These are phyloP conservation scores for Cicer pinnatifidum DNA, from an alignment of 306 rosid species.

Conservation along the genomic window DNA sequence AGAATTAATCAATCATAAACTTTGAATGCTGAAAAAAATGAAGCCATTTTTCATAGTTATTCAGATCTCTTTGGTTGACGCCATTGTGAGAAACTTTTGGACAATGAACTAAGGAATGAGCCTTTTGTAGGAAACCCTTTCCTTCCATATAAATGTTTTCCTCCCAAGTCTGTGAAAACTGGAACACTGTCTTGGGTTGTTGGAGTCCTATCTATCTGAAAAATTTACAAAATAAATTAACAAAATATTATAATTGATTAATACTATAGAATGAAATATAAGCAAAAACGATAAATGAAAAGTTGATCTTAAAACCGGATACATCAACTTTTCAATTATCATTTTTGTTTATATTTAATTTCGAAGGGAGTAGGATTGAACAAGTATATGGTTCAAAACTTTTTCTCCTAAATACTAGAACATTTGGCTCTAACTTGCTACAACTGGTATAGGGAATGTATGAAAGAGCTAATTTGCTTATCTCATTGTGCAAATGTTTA, in stretches of 20 bases:
- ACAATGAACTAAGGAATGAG: constrained; percentile 68
- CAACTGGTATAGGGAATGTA: too few relatives aligned
- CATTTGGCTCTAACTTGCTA: constrained; percentile 1
- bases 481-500: too few relatives aligned
- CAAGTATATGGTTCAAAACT: background rate
- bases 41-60: constrained; percentile 50
- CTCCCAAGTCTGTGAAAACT: constrained; percentile 80
- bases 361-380: background rate
- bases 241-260: background rate
- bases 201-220: constrained; percentile 77
- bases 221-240: constrained; percentile 15
- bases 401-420: background rate
- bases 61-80: constrained; percentile 79
- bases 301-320: too few relatives aligned
- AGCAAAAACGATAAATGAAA: too few relatives aligned
- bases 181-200: constrained; percentile 77
- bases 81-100: constrained; percentile 67
- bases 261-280: background rate
- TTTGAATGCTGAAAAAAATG: constrained; percentile 26
- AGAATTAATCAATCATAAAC: constrained; percentile 41
- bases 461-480: too few relatives aligned
- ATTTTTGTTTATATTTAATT: too few relatives aligned
- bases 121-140: constrained; percentile 66
- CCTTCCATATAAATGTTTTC: constrained; percentile 82
- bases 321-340: too few relatives aligned